Evolutionary conservation across 2,329 filamentous ascomycete genomes (phyloP).

Genomic region (Cylindrodendrum hubeiense): DNA sequence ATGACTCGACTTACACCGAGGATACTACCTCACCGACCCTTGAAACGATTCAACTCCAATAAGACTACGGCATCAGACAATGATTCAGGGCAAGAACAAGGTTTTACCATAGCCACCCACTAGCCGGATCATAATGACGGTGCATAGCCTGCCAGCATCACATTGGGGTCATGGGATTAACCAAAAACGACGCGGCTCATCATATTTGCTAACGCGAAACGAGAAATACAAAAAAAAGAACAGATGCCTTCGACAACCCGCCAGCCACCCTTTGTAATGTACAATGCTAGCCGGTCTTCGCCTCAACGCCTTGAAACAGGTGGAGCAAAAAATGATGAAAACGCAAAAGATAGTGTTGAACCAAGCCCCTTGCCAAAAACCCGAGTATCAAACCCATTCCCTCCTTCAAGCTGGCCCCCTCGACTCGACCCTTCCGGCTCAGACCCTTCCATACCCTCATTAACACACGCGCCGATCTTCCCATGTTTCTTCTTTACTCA

Average conservation of each 20-base stretch:
- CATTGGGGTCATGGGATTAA: neutral
- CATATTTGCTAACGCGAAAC: conserved; percentile 22
- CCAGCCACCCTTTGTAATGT: conserved; percentile 22
- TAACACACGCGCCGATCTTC: neutral
- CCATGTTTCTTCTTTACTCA: conserved; percentile 7
- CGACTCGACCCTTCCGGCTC: neutral
- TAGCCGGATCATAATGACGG: neutral
- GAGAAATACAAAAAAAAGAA: conserved; percentile 12
- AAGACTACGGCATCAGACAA: neutral
- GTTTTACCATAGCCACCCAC: neutral
- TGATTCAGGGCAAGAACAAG: neutral
- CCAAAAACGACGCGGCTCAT: conserved; percentile 17
- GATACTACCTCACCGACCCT: neutral
- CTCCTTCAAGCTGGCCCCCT: neutral
- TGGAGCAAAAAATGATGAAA: conserved; percentile 5
- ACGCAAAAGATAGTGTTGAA: conserved; percentile 13
- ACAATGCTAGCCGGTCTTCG: conserved; percentile 27
- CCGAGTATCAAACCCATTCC: neutral
- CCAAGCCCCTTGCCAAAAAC: neutral
- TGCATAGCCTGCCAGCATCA: neutral
- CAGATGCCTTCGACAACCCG: conserved; percentile 7
- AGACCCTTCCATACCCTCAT: neutral
- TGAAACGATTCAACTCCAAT: neutral
- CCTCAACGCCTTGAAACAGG: conserved; percentile 24
- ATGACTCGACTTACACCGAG: neutral